Evolutionary conservation across 2,329 filamentous ascomycete genomes (phyloP).

Genomic region (Paraphoma sp.): DNA sequence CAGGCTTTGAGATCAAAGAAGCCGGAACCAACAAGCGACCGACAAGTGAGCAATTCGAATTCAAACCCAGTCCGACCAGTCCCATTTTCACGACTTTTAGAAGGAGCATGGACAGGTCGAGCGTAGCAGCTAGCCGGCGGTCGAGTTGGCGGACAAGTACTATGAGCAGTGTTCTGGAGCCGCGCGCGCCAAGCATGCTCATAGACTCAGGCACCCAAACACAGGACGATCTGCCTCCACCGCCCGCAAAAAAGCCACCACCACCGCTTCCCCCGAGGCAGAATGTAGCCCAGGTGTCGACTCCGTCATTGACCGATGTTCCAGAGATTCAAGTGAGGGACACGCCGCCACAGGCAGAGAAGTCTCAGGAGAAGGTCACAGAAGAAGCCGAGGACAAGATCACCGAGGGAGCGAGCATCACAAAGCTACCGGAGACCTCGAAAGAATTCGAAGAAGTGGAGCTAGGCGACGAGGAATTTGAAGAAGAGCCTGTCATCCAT

Average conservation of each 20-base stretch:
- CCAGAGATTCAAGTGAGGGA: slow-evolving; percentile 39
- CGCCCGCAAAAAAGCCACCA: slow-evolving; percentile 26
- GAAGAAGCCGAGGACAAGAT: background rate
- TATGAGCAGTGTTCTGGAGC: slow-evolving; percentile 65
- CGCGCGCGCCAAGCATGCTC: slow-evolving; percentile 63
- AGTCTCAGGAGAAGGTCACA: slow-evolving; percentile 2
- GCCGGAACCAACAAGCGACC: slow-evolving; percentile 80
- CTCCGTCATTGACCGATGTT: slow-evolving; percentile 41
- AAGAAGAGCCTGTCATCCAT: slow-evolving; percentile 71
- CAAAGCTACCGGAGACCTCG: slow-evolving; percentile 25
- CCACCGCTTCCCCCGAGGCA: slow-evolving; percentile 33
- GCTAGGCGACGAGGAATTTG: slow-evolving; percentile 54
- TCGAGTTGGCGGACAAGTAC: slow-evolving; percentile 77
- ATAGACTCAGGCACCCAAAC: slow-evolving; percentile 52
- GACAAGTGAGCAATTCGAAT: slow-evolving; percentile 81
- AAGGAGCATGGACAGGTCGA: slow-evolving; percentile 74
- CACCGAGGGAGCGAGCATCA: slow-evolving; percentile 22
- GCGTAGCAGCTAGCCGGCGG: slow-evolving; percentile 61
- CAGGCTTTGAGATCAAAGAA: slow-evolving; percentile 87
- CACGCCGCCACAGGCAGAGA: slow-evolving; percentile 18
- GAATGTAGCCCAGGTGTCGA: slow-evolving; percentile 23
- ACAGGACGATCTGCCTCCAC: slow-evolving; percentile 21
- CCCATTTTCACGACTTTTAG: slow-evolving; percentile 69
- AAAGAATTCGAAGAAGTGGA: slow-evolving; percentile 51
- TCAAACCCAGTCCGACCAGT: slow-evolving; percentile 76